These are phyloP conservation scores for Aspergillus tanneri DNA, from an alignment of 2,329 filamentous ascomycete genomes.

Conservation along the genomic window DNA sequence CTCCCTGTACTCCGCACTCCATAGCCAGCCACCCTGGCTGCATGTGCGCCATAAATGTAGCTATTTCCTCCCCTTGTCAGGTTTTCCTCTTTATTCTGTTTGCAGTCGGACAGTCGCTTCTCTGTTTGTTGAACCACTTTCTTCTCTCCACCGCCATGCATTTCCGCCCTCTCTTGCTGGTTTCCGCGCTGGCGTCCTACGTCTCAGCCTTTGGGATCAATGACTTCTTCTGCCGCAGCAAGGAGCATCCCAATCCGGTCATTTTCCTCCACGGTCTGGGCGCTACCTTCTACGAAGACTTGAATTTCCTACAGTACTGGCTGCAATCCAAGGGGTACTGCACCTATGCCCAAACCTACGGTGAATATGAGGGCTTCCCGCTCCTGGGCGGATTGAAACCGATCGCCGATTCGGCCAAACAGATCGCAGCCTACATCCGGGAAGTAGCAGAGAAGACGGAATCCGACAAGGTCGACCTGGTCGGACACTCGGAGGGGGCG, in stretches of 20 bases:
- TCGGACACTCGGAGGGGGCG: constrained; percentile 48
- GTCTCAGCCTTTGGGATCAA: constrained; percentile 28
- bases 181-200: constrained; percentile 13
- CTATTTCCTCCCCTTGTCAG: too few relatives aligned
- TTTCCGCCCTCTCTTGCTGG: constrained; percentile 9
- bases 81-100: too few relatives aligned
- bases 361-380: constrained; percentile 38
- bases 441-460: constrained; percentile 38
- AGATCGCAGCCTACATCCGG: constrained; percentile 43
- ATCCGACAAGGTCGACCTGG: constrained; percentile 41
- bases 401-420: constrained; percentile 39
- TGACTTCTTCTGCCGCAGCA: constrained; percentile 35
- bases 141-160: neutral
- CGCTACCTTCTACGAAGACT: constrained; percentile 39
- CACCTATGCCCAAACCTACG: constrained; percentile 46
- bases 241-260: constrained; percentile 32
- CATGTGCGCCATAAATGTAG: too few relatives aligned
- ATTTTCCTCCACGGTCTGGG: constrained; percentile 40
- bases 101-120: too few relatives aligned
- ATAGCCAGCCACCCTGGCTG: too few relatives aligned
- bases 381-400: constrained; percentile 41
- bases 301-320: constrained; percentile 38
- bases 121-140: too few relatives aligned
- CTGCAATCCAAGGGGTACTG: constrained; percentile 42
- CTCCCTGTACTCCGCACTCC: too few relatives aligned